Conservation (phyloP, 2,329 filamentous ascomycete genomes). For the Clonostachys sp. region DNA sequence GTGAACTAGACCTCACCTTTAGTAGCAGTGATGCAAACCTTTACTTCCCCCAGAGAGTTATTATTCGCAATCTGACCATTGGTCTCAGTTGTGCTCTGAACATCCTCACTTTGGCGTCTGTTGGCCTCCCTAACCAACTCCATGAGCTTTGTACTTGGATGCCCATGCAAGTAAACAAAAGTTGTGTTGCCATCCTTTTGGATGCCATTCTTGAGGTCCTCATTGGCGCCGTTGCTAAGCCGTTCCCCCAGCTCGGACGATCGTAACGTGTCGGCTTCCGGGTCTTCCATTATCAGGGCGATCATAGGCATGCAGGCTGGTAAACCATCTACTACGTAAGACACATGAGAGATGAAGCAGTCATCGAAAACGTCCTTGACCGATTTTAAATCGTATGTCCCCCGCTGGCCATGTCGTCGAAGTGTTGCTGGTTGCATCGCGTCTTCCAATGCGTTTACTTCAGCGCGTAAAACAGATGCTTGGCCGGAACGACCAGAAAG, state of each 20-base stretch:
- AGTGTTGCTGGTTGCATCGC: not conserved
- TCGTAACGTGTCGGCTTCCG: conserved; percentile 6
- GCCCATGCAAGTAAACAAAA: not conserved
- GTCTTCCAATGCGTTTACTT: not conserved
- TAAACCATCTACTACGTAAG: not conserved
- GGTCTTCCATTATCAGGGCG: conserved; percentile 13
- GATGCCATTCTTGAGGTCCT: too few relatives aligned
- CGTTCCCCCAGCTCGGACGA: too few relatives aligned
- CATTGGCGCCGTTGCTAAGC: too few relatives aligned
- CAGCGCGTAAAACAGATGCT: not conserved
- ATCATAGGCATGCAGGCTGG: not conserved
- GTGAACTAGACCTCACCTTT: not conserved
- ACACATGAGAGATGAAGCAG: not conserved
- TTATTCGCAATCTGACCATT: too few relatives aligned
- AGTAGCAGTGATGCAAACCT: not conserved
- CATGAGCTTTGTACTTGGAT: not conserved
- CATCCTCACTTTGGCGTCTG: not conserved
- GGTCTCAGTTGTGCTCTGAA: not conserved
- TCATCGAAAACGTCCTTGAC: not conserved
- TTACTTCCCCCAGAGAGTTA: not conserved
- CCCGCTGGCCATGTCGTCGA: not conserved
- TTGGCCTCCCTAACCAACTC: not conserved
- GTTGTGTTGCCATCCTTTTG: not conserved
- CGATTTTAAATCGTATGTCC: not conserved
- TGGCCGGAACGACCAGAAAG: not conserved